Conservation (phyloP, 352 stramenopile species). For the Globisporangium recalcitrans region DNA sequence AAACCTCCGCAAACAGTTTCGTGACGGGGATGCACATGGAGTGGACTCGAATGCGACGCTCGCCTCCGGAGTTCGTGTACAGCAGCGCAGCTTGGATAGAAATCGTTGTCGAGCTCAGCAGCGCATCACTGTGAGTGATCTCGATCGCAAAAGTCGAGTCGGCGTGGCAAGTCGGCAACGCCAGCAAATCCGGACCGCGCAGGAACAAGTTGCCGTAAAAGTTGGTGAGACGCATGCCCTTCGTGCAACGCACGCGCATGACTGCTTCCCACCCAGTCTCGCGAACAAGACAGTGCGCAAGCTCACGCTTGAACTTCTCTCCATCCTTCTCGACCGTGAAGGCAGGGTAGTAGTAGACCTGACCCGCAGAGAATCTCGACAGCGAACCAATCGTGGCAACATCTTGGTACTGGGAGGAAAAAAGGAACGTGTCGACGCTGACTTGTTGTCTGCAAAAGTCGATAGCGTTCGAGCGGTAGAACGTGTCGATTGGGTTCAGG, state of each 20-base stretch:
- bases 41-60: constrained; percentile 97
- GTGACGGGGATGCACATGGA: constrained; percentile 94
- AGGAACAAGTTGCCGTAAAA: constrained; percentile 99
- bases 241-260: constrained; percentile 96
- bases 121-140: constrained; percentile 95
- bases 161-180: constrained; percentile 93
- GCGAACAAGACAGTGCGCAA: constrained; percentile 89
- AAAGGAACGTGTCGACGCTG: constrained; percentile 98
- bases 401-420: constrained; percentile 95
- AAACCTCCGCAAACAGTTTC: constrained; percentile 87
- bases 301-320: constrained; percentile 91
- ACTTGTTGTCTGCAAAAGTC: constrained; percentile 98
- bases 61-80: constrained; percentile 96
- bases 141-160: constrained; percentile 97
- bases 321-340: constrained; percentile 92
- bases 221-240: constrained; percentile 96
- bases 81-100: constrained; percentile 96
- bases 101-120: constrained; percentile 91
- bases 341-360: constrained; percentile 95
- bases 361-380: constrained; percentile 93
- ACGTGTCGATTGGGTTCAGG: constrained; percentile 85
- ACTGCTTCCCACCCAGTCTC: constrained; percentile 95
- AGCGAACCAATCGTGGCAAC: constrained; percentile 93
- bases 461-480: constrained; percentile 90
- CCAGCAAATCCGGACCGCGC: constrained; percentile 95